Evolutionary conservation across 176 grass and related monocot genomes (phyloP).

Genomic region (Echinochloa phyllopogon): DNA sequence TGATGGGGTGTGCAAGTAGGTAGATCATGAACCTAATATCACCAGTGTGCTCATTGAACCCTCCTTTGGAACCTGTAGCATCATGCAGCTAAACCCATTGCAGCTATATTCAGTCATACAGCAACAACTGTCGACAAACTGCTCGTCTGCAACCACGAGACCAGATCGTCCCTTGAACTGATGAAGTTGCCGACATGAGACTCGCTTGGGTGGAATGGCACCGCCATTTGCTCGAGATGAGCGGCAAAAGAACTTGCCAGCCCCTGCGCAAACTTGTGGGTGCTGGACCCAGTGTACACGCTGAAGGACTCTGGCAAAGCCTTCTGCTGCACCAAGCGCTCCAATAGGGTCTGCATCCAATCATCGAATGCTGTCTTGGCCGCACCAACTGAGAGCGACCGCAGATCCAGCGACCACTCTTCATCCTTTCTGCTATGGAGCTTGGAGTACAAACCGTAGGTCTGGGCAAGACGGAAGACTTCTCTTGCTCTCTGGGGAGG

Average conservation of each 20-base stretch:
- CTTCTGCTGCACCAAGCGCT: constrained; percentile 37
- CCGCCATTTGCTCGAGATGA: constrained; percentile 45
- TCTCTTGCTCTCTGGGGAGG: constrained; percentile 56
- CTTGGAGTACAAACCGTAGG: constrained; percentile 68
- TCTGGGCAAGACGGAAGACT: constrained; percentile 65
- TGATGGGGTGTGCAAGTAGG: neutral
- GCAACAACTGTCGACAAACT: constrained; percentile 10
- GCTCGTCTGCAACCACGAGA: constrained; percentile 61
- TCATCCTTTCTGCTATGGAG: constrained; percentile 53
- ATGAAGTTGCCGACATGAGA: constrained; percentile 73
- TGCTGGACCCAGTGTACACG: constrained; percentile 73
- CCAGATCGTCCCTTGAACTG: constrained; percentile 61
- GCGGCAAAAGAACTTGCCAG: constrained; percentile 53
- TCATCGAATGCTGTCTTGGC: constrained; percentile 83
- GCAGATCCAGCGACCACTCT: constrained; percentile 79
- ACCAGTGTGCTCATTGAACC: neutral
- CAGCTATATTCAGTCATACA: constrained; percentile 1
- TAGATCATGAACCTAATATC: neutral
- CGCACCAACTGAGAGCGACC: constrained; percentile 72
- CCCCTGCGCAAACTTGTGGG: constrained; percentile 74
- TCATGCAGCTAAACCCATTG: neutral
- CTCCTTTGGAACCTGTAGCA: neutral
- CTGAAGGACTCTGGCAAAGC: constrained; percentile 61
- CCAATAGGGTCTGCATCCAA: constrained; percentile 60
- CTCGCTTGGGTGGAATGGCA: constrained; percentile 57